phyloP scores from a whole-genome alignment of 805 yeast genomes.

The Candida chilensis region DNA sequence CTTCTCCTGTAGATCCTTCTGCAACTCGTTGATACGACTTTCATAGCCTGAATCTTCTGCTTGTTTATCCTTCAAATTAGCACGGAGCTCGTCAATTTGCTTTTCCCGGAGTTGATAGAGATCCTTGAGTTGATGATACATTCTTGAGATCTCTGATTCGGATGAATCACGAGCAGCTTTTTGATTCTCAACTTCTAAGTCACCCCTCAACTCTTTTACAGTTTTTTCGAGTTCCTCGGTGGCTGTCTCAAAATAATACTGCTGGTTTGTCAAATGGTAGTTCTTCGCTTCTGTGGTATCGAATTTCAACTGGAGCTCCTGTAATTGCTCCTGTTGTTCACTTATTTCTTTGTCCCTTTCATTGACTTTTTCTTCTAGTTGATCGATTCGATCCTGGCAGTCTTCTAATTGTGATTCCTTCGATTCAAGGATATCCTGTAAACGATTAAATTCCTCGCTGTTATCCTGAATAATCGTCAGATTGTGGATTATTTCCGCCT shows the following conservation, averaged over 20 bases:
- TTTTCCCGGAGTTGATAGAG: too few relatives aligned
- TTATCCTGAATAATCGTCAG: too few relatives aligned
- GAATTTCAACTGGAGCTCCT: conserved; percentile 1
- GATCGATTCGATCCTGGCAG: background rate
- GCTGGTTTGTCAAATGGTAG: too few relatives aligned
- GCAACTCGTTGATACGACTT: too few relatives aligned
- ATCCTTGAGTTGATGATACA: too few relatives aligned
- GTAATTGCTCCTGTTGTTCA: conserved; percentile 3
- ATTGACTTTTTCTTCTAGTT: conserved; percentile 5
- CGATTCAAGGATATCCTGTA: background rate
- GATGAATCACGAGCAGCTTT: too few relatives aligned
- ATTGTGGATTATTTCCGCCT: too few relatives aligned
- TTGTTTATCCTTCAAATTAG: background rate
- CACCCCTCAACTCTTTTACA: conserved; percentile 4
- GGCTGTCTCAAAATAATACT: too few relatives aligned
- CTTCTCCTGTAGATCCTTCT: too few relatives aligned
- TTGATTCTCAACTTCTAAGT: conserved; percentile 1
- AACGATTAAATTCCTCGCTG: background rate
- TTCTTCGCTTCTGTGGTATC: too few relatives aligned
- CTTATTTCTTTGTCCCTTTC: conserved; percentile 4
- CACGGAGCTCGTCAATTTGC: too few relatives aligned
- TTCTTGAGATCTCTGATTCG: too few relatives aligned
- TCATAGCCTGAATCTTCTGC: conserved; percentile 6
- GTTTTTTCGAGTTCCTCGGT: conserved; percentile 5
- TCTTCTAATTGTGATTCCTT: background rate